Conservation (phyloP, 352 stramenopile genomes). For the Globisporangium lucens region DNA sequence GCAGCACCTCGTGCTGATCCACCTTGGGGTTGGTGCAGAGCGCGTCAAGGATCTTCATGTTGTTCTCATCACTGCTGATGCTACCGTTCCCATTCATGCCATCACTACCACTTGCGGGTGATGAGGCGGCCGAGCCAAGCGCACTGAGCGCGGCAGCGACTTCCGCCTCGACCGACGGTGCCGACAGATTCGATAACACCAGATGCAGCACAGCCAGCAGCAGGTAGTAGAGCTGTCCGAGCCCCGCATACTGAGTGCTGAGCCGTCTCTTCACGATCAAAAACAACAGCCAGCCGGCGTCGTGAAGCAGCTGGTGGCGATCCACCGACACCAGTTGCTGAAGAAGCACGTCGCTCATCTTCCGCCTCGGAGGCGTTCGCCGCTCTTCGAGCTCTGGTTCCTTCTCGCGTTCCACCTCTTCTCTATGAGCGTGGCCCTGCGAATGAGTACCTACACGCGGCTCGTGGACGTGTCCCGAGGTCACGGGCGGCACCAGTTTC, state of each 20-base stretch:
- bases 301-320: constrained; percentile 42
- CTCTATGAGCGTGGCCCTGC: constrained; percentile 21
- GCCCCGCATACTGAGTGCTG: constrained; percentile 39
- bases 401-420: constrained; percentile 19
- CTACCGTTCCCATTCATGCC: neutral
- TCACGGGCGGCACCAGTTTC: constrained; percentile 21
- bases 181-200: constrained; percentile 37
- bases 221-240: constrained; percentile 75
- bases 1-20: constrained; percentile 36
- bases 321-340: constrained; percentile 7
- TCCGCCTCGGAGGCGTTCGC: constrained; percentile 10
- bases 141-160: constrained; percentile 75
- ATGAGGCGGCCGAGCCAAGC: constrained; percentile 28
- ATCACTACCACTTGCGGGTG: neutral
- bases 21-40: constrained; percentile 54
- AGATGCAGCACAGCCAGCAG: constrained; percentile 73
- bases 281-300: constrained; percentile 77
- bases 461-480: constrained; percentile 13
- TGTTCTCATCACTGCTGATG: constrained; percentile 14
- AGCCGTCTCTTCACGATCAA: constrained; percentile 53
- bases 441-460: neutral
- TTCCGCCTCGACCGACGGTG: constrained; percentile 67
- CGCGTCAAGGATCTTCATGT: constrained; percentile 35
- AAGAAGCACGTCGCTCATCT: constrained; percentile 18
- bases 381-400: constrained; percentile 11